These are phyloP conservation scores for Allium cepa DNA, from an alignment of 106 monocot genomes.

Conservation along the genomic window DNA sequence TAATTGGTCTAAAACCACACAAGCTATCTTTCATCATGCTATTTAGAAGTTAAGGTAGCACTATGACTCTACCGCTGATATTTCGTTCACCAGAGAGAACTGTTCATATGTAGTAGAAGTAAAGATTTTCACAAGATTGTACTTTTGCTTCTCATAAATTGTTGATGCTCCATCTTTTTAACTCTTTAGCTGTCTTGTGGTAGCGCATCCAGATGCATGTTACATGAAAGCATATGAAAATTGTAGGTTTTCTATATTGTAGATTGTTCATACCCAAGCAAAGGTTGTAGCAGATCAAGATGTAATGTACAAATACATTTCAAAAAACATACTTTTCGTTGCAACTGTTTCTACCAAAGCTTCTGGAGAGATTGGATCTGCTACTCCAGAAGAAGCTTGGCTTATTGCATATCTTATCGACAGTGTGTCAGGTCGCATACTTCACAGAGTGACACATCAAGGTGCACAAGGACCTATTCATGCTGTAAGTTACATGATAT, in stretches of 20 bases:
- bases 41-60: no score
- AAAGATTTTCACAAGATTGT: no score
- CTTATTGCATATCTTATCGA: conserved; percentile 91
- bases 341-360: conserved; percentile 85
- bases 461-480: conserved; percentile 94
- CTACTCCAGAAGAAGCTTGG: conserved; percentile 80
- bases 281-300: conserved; percentile 83
- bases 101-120: no score
- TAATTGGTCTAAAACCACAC: no score
- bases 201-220: no score
- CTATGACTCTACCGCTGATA: no score
- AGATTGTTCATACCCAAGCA: conserved; percentile 99
- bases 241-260: conserved; percentile 10
- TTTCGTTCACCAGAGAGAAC: no score
- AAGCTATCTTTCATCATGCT: no score
- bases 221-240: background rate
- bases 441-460: conserved; percentile 86
- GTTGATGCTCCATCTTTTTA: no score
- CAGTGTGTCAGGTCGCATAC: conserved; percentile 76
- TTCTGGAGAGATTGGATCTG: conserved; percentile 76
- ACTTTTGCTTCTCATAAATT: no score
- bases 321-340: conserved; percentile 77
- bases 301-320: conserved; percentile 94
- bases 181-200: no score
- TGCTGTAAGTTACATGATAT: conserved; percentile 55